Evolutionary conservation across 495 filamentous ascomycete genomes (phyloP).

Genomic region (Penicillium goetzii): DNA sequence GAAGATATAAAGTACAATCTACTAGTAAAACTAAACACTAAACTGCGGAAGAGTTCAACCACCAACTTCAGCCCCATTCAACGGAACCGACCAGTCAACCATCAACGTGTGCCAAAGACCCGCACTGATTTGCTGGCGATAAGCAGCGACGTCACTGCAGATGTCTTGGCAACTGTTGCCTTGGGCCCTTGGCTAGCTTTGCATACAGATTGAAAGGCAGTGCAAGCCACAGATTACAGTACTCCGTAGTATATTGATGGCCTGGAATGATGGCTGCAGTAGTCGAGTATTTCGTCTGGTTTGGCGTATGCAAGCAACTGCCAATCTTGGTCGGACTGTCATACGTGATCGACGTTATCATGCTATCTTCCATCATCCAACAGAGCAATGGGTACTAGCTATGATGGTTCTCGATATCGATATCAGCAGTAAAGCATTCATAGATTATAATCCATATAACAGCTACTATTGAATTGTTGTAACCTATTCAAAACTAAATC

Average conservation of each 20-base stretch:
- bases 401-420: background rate
- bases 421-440: background rate
- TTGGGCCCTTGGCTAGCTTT: background rate
- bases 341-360: background rate
- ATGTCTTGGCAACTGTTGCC: background rate
- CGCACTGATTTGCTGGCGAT: slow-evolving; percentile 14
- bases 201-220: background rate
- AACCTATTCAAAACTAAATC: too few species aligned
- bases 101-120: background rate
- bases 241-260: too few species aligned
- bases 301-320: background rate
- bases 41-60: background rate
- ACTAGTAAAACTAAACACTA: background rate
- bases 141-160: slow-evolving; percentile 11
- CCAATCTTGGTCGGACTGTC: background rate
- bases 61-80: background rate
- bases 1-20: background rate
- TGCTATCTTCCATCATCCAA: background rate
- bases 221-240: background rate
- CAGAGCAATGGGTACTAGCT: background rate
- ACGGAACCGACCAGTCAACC: background rate
- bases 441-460: background rate
- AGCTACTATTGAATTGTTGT: too few species aligned
- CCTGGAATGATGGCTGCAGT: too few species aligned
- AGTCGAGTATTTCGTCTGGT: too few species aligned